Base-by-base conservation (phyloP, 345 rosid genomes). In the Xanthoceras sorbifolium region DNA sequence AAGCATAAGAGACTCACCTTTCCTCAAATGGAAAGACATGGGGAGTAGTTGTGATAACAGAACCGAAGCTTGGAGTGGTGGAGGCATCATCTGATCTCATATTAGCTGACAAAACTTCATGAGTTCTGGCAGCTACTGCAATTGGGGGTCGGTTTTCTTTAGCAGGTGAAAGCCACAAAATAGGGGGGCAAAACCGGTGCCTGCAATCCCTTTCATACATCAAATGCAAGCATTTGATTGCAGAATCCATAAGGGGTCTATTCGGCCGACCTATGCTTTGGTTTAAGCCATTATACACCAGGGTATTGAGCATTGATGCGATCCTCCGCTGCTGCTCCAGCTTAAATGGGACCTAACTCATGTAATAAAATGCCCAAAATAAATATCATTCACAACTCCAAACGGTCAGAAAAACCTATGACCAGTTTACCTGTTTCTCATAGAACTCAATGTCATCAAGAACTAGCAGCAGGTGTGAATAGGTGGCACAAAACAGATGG, bases 401-500 rank as follows among this genome's bases (percentile, higher is more conserved):
- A 68, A 72, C 34, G 52, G 36, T 61, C 4, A 22, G 52, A 65
- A 38, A 26, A 78, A 36, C 32, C 46, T 46, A 67, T 38, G 62
- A 64, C 9, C 31, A 60, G 59, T 57, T 78, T 90, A 92, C 99
- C 98, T 95, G 99, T 82, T 89, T 93, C 85, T 95, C 98, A 79
- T 93, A 95, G 84, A 95, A 95, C 81, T 95, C 97, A 74, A 93
- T 88, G 92, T 95, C 99, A 89, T 95, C 99, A 79, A 95, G 99
- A 80, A 95, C 94, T 77, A 95, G 84, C 57, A 95, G 92, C 83
- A 95, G 82, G 83, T 95, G 99, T 1, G 97, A 90, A 83, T 95
- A 95, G 76, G 90, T 78, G 31, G 96, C 93, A 85, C 93, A 93
- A 85, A 93, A 95, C 74, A 93, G 84, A 89, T 92, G 94, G 84